Conservation (phyloP, 2,329 filamentous ascomycete genomes). For the Sporothrix sp. region DNA sequence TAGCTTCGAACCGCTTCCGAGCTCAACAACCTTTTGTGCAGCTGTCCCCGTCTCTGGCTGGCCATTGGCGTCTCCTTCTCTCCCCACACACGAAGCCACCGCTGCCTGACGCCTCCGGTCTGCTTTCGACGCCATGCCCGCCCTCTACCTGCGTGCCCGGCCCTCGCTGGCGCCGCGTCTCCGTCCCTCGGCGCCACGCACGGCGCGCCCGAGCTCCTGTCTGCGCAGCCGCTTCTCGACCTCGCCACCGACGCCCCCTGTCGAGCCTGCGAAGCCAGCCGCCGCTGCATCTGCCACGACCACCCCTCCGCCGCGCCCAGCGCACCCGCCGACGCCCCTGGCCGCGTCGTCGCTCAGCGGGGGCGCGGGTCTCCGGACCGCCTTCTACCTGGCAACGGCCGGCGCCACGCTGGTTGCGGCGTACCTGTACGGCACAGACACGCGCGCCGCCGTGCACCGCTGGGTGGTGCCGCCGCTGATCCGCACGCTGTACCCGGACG, state of each 20-base stretch:
- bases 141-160: slow-evolving; percentile 22
- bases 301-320: neutral
- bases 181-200: neutral
- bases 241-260: too few species aligned
- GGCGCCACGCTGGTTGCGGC: slow-evolving; percentile 35
- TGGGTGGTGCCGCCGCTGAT: slow-evolving; percentile 58
- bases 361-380: slow-evolving; percentile 26
- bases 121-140: slow-evolving; percentile 23
- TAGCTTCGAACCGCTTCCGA: slow-evolving; percentile 1
- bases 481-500: slow-evolving; percentile 59
- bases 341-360: neutral
- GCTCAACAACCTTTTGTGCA: too few species aligned
- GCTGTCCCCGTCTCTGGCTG: neutral
- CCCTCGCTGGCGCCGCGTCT: slow-evolving; percentile 16
- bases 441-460: slow-evolving; percentile 58
- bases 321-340: neutral
- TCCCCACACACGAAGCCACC: neutral
- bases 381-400: slow-evolving; percentile 33
- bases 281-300: neutral
- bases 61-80: slow-evolving; percentile 9
- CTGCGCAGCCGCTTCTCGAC: too few species aligned
- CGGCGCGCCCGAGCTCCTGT: neutral
- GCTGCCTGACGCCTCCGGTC: too few species aligned
- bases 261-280: neutral
- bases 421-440: slow-evolving; percentile 67